phyloP scores from a whole-genome alignment of 2,329 filamentous ascomycete species.

The Sarocladium kiliense region DNA sequence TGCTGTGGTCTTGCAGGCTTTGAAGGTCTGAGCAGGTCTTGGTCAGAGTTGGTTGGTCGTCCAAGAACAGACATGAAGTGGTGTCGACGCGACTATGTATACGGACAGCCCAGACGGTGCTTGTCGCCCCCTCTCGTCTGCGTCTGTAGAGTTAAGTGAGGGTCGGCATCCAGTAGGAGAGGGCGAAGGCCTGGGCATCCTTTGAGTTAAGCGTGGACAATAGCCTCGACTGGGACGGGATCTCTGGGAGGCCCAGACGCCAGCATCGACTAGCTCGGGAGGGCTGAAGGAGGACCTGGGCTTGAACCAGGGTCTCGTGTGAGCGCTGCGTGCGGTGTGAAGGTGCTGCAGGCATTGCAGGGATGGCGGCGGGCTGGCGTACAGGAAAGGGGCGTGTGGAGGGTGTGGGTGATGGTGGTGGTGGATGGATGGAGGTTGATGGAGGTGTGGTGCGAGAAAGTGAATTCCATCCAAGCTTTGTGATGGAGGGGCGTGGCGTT shows the following conservation, averaged over 20 bases:
- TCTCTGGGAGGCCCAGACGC: slow-evolving; percentile 17
- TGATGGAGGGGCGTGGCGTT: slow-evolving; percentile 9
- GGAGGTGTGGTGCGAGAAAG: slow-evolving; percentile 1
- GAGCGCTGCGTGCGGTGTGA: slow-evolving; percentile 5
- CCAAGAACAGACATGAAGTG: slow-evolving; percentile 1
- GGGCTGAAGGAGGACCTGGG: slow-evolving; percentile 28
- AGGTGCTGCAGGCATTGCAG: slow-evolving; percentile 4
- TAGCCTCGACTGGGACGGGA: slow-evolving; percentile 22
- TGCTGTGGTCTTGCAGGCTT: not conserved
- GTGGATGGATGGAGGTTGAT: slow-evolving; percentile 1
- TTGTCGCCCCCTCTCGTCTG: not conserved
- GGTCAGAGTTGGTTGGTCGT: not conserved
- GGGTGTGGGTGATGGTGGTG: not conserved
- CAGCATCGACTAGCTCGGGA: slow-evolving; percentile 29
- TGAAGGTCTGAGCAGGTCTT: not conserved
- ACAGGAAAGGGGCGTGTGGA: not conserved
- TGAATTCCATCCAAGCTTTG: slow-evolving; percentile 9
- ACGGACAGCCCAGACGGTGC: not conserved
- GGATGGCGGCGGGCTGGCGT: slow-evolving; percentile 9
- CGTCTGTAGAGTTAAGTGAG: slow-evolving; percentile 2
- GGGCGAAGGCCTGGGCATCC: slow-evolving; percentile 11
- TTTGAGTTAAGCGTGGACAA: slow-evolving; percentile 15
- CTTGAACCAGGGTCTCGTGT: slow-evolving; percentile 10
- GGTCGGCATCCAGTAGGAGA: slow-evolving; percentile 9
- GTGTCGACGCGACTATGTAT: slow-evolving; percentile 9